phyloP scores from a whole-genome alignment of 2,329 filamentous ascomycete genomes.

The Fusarium sambucinum region DNA sequence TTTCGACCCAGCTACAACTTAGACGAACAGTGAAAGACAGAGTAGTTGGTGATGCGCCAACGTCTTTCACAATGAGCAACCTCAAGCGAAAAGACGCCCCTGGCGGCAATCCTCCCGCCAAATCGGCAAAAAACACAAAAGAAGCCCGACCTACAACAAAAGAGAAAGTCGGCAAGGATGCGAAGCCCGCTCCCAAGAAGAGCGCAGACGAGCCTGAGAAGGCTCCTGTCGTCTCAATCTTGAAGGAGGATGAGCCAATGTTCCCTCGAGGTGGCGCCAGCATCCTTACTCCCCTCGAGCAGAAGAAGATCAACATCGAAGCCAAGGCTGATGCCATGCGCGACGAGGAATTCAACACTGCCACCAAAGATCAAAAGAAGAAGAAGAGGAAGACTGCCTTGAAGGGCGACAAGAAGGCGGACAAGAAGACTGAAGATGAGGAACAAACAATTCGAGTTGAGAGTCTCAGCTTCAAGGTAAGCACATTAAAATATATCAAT shows the following conservation, averaged over 20 bases:
- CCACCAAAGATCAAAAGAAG: slow-evolving; percentile 60
- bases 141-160: slow-evolving; percentile 64
- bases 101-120: slow-evolving; percentile 62
- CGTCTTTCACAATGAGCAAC: slow-evolving; percentile 62
- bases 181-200: slow-evolving; percentile 50
- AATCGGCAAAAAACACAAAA: slow-evolving; percentile 61
- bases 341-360: slow-evolving; percentile 76
- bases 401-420: slow-evolving; percentile 65
- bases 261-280: slow-evolving; percentile 95
- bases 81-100: slow-evolving; percentile 71
- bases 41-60: slow-evolving; percentile 47
- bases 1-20: slow-evolving; percentile 19
- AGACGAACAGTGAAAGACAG: slow-evolving; percentile 31
- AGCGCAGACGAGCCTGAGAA: slow-evolving; percentile 49
- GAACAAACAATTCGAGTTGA: slow-evolving; percentile 79
- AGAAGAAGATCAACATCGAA: slow-evolving; percentile 95
- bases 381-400: slow-evolving; percentile 69
- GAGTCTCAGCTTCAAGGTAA: slow-evolving; percentile 88
- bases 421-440: slow-evolving; percentile 56
- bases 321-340: slow-evolving; percentile 92
- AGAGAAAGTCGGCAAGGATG: slow-evolving; percentile 50
- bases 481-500: slow-evolving; percentile 17
- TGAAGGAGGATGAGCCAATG: slow-evolving; percentile 84
- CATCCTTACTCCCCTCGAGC: slow-evolving; percentile 90
- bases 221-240: slow-evolving; percentile 57